Base-by-base conservation (phyloP, 768 basidiomycete genomes). In the Chalciporus sphaerocephalus region DNA sequence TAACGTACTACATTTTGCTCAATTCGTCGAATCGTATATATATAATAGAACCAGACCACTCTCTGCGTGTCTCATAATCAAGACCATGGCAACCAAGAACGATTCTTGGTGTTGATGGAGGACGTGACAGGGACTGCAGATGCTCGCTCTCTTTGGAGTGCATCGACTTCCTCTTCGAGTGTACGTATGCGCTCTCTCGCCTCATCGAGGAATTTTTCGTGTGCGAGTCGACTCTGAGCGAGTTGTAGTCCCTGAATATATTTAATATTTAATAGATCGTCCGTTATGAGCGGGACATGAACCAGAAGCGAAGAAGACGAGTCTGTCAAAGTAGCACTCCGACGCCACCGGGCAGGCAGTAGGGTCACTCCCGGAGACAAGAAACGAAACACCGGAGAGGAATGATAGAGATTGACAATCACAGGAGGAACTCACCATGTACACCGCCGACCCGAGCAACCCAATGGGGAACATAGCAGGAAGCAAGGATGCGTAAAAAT, bases 391-490 rank as follows among this genome's bases (percentile, higher is more conserved):
- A 33, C 38, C 34, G 45, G 30, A 44, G 38, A 37, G n/a, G 25
- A 38, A 43, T 47, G 46, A 28, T 32, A 16, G 32, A 34, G 8
- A 16, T n/a, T 28, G 15, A 12, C 28, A 44, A 39, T 16, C 36
- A 27, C 12, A 24, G 35, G 20, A 21, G 25, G 23, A 40, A 51
- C 76, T 46, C 59, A 87, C 88, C 55, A 88, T 70, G 67, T 88
- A 91, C 45, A 91, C 75, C 8, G 82, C 85, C 41, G 87, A 88
- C 15, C 87, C 89, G 11, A 92, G 72, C 41, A 92, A 69, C 41
- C 82, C 80, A 42, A 92, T 69, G 8, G 88, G 89, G 39, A 90
- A 67, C 86, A 90, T 90, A 24, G 78, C 79, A 21, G 89, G 89
- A 30, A 85, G 65, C 39, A 83, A 73, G 42, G 80, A 74, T 35